Base-by-base conservation (phyloP, 352 stramenopile species). In the Phytophthora capsici region DNA sequence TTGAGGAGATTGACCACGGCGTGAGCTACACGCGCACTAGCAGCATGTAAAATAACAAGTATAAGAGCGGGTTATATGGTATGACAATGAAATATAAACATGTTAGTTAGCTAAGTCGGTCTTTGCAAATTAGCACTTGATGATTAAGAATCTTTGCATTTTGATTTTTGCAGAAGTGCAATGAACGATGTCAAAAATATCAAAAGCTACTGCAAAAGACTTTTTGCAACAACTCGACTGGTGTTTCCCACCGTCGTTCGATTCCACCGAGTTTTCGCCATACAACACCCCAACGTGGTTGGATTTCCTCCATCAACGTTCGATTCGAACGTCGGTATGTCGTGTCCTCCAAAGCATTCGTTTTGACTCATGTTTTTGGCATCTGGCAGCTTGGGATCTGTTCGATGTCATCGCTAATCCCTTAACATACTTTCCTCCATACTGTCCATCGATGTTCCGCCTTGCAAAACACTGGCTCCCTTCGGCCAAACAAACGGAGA, bases 31-130 rank as follows among this genome's bases (percentile, higher is more conserved):
- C 49, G 10, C 52, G 47, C 19, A 69, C 40, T 28, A 69, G 46
- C 38, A 73, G 57, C 17, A 46, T 72, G 63, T 76, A 72, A 66
- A 69, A 12, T 69, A 71, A 10, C 50, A 59, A 63, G 44, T 59
- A 66, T 26, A 44, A 58, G 1, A 45, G 53, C 20, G 19, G 25
- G 36, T 37, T 44, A 36, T 40, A 46, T 50, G 60, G 19, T 61
- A 67, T 49, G 37, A 61, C 51, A 30, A n/a, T 1, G 19, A 32
- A 54, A 17, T 41, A 26, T 8, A 20, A 48, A 34, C 9, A 30
- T 28, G 41, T 14, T n/a, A 40, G 34, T 40, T 40, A 13, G 34
- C 12, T 40, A n/a, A n/a, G n/a, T n/a, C n/a, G n/a, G n/a, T 28
- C 25, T 28, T 28, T 28, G 25, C 32, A 10, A 12, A 16, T 38